Evolutionary conservation across 805 yeast genomes (phyloP).

Genomic region (Yamadazyma takamatsuzukensis): DNA sequence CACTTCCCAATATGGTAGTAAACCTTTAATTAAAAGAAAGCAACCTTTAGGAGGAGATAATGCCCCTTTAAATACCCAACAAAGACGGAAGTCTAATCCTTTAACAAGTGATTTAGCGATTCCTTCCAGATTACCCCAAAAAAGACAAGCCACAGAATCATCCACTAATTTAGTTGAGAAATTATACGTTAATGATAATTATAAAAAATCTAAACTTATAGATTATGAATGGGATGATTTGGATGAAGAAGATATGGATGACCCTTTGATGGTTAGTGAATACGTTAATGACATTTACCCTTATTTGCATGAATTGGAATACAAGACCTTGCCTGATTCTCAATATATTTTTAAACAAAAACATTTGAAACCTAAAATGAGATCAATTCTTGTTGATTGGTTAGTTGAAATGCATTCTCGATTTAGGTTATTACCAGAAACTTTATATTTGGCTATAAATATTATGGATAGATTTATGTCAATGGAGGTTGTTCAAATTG

Average conservation of each 20-base stretch:
- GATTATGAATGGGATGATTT: constrained; percentile 68
- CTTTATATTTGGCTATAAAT: constrained; percentile 77
- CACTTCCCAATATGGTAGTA: constrained; percentile 30
- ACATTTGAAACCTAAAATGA: constrained; percentile 73
- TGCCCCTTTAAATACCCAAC: constrained; percentile 30
- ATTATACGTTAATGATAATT: constrained; percentile 19
- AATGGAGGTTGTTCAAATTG: constrained; percentile 67
- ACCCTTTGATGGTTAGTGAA: constrained; percentile 86
- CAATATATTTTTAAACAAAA: constrained; percentile 62
- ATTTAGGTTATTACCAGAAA: constrained; percentile 81
- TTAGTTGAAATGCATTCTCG: constrained; percentile 82
- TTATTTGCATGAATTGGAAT: constrained; percentile 70
- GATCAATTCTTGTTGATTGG: constrained; percentile 92
- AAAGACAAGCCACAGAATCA: constrained; percentile 56
- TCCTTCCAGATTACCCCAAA: constrained; percentile 40
- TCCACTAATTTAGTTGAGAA: constrained; percentile 43
- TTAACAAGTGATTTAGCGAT: constrained; percentile 12
- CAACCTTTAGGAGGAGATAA: constrained; percentile 35
- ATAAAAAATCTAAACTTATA: constrained; percentile 34
- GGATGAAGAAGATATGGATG: constrained; percentile 66
- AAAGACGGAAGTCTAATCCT: constrained; percentile 14
- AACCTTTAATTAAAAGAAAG: constrained; percentile 11
- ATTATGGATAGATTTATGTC: constrained; percentile 86
- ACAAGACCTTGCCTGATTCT: constrained; percentile 69
- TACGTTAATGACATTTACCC: constrained; percentile 85